phyloP scores from a whole-genome alignment of 768 basidiomycete genomes.

The Boletus rubroflammeus region DNA sequence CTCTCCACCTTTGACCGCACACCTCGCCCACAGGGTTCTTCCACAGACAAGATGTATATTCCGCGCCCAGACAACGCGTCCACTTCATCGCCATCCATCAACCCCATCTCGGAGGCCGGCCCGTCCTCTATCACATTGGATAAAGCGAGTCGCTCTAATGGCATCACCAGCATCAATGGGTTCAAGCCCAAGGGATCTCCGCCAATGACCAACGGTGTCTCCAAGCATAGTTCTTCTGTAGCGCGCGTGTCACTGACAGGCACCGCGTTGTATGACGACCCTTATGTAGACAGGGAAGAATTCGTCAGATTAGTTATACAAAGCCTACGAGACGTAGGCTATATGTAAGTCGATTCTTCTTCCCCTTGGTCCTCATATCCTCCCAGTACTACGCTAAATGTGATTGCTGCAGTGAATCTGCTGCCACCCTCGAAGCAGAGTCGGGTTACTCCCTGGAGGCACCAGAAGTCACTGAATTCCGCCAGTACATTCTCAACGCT shows the following conservation, averaged over 20 bases:
- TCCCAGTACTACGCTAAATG: conserved; percentile 9
- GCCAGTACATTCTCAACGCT: conserved; percentile 74
- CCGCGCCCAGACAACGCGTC: conserved; percentile 49
- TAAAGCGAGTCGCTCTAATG: conserved; percentile 30
- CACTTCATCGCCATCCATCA: conserved; percentile 42
- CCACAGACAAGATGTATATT: conserved; percentile 47
- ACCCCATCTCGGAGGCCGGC: conserved; percentile 44
- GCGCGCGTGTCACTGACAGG: conserved; percentile 67
- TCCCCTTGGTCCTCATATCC: conserved; percentile 8
- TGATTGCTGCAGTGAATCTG: conserved; percentile 64
- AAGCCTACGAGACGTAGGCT: conserved; percentile 84
- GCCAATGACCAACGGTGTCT: conserved; percentile 45
- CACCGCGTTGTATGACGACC: conserved; percentile 73
- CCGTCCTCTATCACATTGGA: conserved; percentile 46
- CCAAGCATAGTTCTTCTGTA: conserved; percentile 48
- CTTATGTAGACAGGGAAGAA: conserved; percentile 81
- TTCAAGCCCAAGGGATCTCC: conserved; percentile 37
- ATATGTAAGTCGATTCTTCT: conserved; percentile 44
- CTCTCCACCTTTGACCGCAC: conserved; percentile 20
- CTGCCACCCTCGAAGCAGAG: conserved; percentile 84
- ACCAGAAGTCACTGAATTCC: conserved; percentile 72
- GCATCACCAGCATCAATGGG: conserved; percentile 43
- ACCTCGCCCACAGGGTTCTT: conserved; percentile 25
- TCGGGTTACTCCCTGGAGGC: conserved; percentile 88
- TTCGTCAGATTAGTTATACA: conserved; percentile 88